Conservation (phyloP, 805 yeast species). For the Kazachstania psychrophila region DNA sequence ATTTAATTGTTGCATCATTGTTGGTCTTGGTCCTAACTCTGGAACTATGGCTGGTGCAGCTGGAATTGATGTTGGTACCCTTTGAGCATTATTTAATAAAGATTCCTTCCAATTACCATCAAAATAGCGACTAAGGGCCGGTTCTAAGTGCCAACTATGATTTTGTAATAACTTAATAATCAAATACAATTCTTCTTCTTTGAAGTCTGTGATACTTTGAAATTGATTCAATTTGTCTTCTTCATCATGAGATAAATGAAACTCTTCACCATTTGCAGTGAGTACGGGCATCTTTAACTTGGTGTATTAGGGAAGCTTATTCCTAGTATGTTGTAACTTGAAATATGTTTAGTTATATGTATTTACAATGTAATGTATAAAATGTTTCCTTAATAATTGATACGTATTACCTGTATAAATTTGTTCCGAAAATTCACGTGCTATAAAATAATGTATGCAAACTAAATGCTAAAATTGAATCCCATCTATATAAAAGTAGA, state of each 20-base stretch:
- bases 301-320: background rate
- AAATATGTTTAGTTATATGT: too few species aligned
- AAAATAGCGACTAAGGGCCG: slow-evolving; percentile 51
- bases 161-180: slow-evolving; percentile 40
- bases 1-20: slow-evolving; percentile 1
- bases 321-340: too few species aligned
- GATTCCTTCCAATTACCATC: slow-evolving; percentile 41
- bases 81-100: slow-evolving; percentile 5
- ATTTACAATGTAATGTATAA: too few species aligned
- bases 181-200: slow-evolving; percentile 38
- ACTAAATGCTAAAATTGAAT: too few species aligned
- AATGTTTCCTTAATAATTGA: too few species aligned
- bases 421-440: too few species aligned
- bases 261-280: slow-evolving; percentile 15
- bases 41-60: background rate
- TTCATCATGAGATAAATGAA: slow-evolving; percentile 34
- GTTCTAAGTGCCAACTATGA: slow-evolving; percentile 53
- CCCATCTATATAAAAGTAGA: too few species aligned
- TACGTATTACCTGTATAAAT: too few species aligned
- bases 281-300: slow-evolving; percentile 22
- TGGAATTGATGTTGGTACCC: background rate
- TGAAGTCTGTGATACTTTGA: slow-evolving; percentile 42
- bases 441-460: too few species aligned
- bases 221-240: slow-evolving; percentile 39
- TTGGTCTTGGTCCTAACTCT: background rate